Base-by-base conservation (phyloP, 805 yeast genomes). In the Komagataella populi region DNA sequence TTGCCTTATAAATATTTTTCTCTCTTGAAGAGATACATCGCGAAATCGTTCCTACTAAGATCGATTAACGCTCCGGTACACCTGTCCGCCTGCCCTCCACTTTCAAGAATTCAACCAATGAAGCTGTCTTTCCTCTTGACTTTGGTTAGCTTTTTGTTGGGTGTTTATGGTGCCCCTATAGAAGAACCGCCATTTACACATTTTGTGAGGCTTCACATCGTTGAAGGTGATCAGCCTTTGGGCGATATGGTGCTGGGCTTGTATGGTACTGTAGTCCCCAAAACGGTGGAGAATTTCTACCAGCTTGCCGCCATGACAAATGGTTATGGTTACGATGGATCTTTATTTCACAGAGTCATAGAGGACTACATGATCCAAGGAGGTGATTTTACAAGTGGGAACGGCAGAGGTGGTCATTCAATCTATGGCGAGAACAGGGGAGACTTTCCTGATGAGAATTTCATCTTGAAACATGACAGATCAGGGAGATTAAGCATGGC, bases 311-410 rank as follows among this genome's bases (percentile, higher is more conserved):
- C 64, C 46, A 62, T 24, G 65, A 65, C 58, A 59, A 64, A 12
- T 49, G 60, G 58, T 3, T 67, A 56, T 23, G 70, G 77, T 3
- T 87, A 83, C 70, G 70, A 72, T 58, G 75, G 74, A 55, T 76
- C 87, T 4, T 66, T 71, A 17, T 84, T 88, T 76, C 93, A 85
- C 68, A 76, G 90, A 54, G 80, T 88, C 49, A 82, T 85, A 55
- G 73, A 78, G 47, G 74, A 75, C 52, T 86, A 85, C 64, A 81
- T 87, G 84, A 76, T 89, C 58, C 95, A 87, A 69, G 95, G 96
- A 53, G 96, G 96, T 55, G 91, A 87, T 66, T 81, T 83, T 63
- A 81, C 84, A 56, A 75, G 73, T 23, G 67, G 66, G 45, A 72
- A 74, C 57, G 90, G 91, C 14, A 72, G 78, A 51, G 96, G 95